A percentile compares a stretch with the other conserved stretches of the same genome.
Conservation (phyloP, 768 basidiomycete species). For the Russula griseocarnosa region DNA sequence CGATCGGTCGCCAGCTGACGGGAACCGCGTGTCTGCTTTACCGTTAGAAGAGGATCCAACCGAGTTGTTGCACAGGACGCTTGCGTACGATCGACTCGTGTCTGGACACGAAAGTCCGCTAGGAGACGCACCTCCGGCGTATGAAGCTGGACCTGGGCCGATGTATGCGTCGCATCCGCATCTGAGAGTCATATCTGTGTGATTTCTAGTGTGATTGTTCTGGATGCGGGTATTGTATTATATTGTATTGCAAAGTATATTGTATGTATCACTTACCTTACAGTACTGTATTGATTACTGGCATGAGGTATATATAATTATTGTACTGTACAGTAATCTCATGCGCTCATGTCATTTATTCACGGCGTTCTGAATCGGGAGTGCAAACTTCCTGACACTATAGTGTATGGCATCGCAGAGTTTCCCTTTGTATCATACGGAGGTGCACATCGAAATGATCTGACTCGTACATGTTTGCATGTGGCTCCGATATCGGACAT, state of each 20-base stretch:
- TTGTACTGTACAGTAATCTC: background rate
- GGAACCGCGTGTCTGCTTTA: background rate
- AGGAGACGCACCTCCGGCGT: slow-evolving; percentile 85
- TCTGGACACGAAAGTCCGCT: slow-evolving; percentile 75
- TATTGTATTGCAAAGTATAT: background rate
- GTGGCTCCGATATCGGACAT: too few species aligned
- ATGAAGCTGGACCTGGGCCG: slow-evolving; percentile 36
- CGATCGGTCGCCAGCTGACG: background rate
- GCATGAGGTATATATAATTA: background rate
- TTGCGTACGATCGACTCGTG: slow-evolving; percentile 67
- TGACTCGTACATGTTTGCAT: too few species aligned
- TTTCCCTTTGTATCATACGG: too few species aligned
- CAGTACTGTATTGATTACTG: background rate
- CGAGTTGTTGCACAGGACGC: slow-evolving; percentile 43
- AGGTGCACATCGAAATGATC: too few species aligned
- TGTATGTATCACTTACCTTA: background rate
- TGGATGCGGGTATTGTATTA: background rate
- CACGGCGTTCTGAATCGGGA: background rate
- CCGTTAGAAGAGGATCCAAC: slow-evolving; percentile 31
- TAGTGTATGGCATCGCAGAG: too few species aligned
- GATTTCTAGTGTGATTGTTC: background rate
- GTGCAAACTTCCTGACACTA: background rate
- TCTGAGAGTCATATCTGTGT: background rate
- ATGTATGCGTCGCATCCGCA: background rate
- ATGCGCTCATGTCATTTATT: too few species aligned